phyloP scores from a whole-genome alignment of 1,139 yeast species.

The Blastobotrys serpentis region DNA sequence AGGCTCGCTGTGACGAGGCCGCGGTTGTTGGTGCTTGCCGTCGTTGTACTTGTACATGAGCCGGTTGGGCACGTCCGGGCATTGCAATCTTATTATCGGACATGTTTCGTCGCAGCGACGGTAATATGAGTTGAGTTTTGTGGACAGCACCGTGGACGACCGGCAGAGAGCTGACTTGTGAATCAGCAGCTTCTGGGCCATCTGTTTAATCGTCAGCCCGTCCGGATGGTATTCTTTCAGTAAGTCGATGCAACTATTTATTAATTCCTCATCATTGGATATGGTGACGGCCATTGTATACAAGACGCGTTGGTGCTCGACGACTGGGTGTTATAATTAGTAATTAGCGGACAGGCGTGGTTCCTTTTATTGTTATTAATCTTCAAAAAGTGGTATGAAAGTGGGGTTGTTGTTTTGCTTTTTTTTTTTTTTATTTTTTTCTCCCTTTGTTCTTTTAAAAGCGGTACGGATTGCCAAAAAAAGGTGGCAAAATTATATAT shows the following conservation, averaged over 20 bases:
- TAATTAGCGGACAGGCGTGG: neutral
- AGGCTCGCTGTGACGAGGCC: slow-evolving; percentile 14
- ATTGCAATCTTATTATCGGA: slow-evolving; percentile 31
- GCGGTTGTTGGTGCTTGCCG: slow-evolving; percentile 15
- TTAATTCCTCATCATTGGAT: slow-evolving; percentile 24
- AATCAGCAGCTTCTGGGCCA: slow-evolving; percentile 28
- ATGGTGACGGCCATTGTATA: neutral
- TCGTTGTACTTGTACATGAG: slow-evolving; percentile 31
- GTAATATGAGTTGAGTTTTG: slow-evolving; percentile 37
- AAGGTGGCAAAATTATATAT: slow-evolving; percentile 2
- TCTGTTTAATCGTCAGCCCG: slow-evolving; percentile 36
- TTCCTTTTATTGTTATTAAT: neutral
- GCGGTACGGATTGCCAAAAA: slow-evolving; percentile 1
- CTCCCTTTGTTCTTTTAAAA: neutral
- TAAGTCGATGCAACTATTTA: slow-evolving; percentile 29
- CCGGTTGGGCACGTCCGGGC: slow-evolving; percentile 32
- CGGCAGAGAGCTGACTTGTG: slow-evolving; percentile 26
- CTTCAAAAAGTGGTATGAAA: too few relatives aligned
- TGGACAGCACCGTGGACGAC: slow-evolving; percentile 36
- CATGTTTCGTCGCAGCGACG: slow-evolving; percentile 34
- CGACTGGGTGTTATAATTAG: neutral
- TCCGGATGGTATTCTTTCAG: slow-evolving; percentile 28
- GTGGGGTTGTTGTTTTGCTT: slow-evolving; percentile 10
- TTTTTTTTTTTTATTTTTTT: slow-evolving; percentile 1
- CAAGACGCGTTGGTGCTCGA: neutral